Base-by-base conservation (phyloP, 1,284 basidiomycete species). In the Hemileia vastatrix region DNA sequence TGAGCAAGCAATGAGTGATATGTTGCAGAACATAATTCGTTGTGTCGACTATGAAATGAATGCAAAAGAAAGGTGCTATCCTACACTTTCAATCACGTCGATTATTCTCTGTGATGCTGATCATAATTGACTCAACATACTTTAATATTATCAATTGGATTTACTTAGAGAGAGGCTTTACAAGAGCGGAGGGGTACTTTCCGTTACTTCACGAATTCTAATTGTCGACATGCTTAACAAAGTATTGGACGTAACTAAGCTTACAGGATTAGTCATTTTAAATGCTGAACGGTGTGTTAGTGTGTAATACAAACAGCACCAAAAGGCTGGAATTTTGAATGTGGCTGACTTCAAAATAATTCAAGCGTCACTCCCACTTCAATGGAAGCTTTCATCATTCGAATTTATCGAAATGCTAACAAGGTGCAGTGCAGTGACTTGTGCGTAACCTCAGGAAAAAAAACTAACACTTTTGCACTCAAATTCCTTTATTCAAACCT, bases 171-270 rank as follows among this genome's bases (percentile, higher is more conserved):
- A 90, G 77, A 83, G 83, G 52, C 74, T 95, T 60, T 96, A 95
- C 77, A 86, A 86, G 68, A 81, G 82, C 64, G 92, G 92, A 2
- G 91, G 95, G 1, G 79, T 99, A 4, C 81, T 97, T 56, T 91
- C 89, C 8, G 86, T 97, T 43, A 98, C 94, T 0, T 92, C 90
- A 32, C 84, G 90, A 24, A 97, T 99, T 67, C 79, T 98, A 24
- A 87, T 94, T 49, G 91, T 94, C 56, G 95, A 98, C 74, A 88
- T 98, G 84, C 79, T 99, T 79, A 89, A 70, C 68, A 83, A 83
- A 5, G 87, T 88, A 68, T 84, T 97, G 11, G 92, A 92, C 0
- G 86, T 83, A 0, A 82, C 87, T 19, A 79, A 90, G 51, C 87
- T 98, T 54, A 89, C 91, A 0, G 94, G 94, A 1, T 82, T 98